A percentile compares a stretch with the other conserved stretches of the same genome.
Conservation (phyloP, 2,329 filamentous ascomycete species). For the Fusarium metavorans region DNA sequence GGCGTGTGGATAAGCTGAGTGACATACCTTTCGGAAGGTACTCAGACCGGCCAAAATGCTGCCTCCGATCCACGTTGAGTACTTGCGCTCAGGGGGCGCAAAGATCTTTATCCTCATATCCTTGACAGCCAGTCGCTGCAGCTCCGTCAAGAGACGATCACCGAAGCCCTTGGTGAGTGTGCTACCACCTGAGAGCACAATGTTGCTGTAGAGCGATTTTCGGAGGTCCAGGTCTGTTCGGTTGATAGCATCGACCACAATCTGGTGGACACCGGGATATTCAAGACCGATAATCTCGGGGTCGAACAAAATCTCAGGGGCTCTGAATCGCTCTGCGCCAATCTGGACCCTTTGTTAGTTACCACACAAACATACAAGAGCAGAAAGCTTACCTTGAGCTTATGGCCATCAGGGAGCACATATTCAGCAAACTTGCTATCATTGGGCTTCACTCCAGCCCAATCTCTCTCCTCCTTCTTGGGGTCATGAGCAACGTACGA, state of each 20-base stretch:
- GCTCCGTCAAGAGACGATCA: conserved; percentile 89
- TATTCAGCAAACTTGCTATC: conserved; percentile 87
- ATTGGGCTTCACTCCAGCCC: conserved; percentile 83
- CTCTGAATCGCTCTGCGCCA: conserved; percentile 93
- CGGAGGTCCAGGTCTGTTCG: conserved; percentile 95
- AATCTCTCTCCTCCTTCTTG: conserved; percentile 95
- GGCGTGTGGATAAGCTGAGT: not conserved
- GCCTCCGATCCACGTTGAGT: conserved; percentile 98
- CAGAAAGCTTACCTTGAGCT: conserved; percentile 78
- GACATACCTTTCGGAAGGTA: conserved; percentile 93
- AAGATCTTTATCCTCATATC: conserved; percentile 99
- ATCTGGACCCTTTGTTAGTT: conserved; percentile 65
- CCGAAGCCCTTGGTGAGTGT: conserved; percentile 98
- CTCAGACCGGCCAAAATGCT: conserved; percentile 96
- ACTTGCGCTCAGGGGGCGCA: conserved; percentile 96
- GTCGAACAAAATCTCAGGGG: conserved; percentile 97
- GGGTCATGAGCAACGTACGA: conserved; percentile 93
- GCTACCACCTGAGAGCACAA: conserved; percentile 95
- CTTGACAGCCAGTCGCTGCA: conserved; percentile 94
- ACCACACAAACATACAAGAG: no score
- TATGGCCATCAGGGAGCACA: conserved; percentile 90
- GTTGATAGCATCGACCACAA: conserved; percentile 95
- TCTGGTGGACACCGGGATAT: conserved; percentile 97
- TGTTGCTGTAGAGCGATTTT: conserved; percentile 94
- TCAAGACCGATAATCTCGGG: conserved; percentile 95